Conservation (phyloP, 2,329 filamentous ascomycete species). For the Pseudogymnoascus sp. region DNA sequence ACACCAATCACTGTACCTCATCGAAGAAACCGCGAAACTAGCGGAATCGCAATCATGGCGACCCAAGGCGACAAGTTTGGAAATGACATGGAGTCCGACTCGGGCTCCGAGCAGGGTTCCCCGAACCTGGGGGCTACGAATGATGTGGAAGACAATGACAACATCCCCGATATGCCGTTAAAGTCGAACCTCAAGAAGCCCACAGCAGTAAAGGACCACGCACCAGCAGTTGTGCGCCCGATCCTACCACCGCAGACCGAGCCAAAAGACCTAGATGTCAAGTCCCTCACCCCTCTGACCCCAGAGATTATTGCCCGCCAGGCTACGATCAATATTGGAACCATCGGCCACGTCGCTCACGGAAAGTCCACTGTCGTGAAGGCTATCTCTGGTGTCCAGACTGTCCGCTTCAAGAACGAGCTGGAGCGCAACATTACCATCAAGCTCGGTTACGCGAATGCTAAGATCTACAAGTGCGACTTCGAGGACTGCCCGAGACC, state of each 20-base stretch:
- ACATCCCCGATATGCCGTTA: constrained; percentile 53
- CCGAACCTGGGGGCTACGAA: constrained; percentile 38
- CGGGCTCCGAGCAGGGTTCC: constrained; percentile 55
- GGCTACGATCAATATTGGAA: constrained; percentile 98
- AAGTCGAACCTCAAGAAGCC: constrained; percentile 86
- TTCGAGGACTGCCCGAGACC: constrained; percentile 84
- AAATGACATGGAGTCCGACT: constrained; percentile 68
- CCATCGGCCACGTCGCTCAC: constrained; percentile 97
- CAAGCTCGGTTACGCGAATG: constrained; percentile 98
- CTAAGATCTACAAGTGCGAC: constrained; percentile 99
- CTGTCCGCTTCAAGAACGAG: constrained; percentile 99
- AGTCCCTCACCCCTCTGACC: constrained; percentile 72
- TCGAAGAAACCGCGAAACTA: neutral
- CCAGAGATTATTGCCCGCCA: constrained; percentile 96
- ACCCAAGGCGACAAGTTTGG: constrained; percentile 54
- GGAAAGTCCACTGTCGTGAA: constrained; percentile 98
- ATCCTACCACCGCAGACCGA: constrained; percentile 85
- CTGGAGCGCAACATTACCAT: constrained; percentile 98
- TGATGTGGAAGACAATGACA: constrained; percentile 46
- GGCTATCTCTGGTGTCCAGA: constrained; percentile 97
- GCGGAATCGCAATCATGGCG: constrained; percentile 25
- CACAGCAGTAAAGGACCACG: constrained; percentile 44
- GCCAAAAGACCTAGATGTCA: constrained; percentile 78
- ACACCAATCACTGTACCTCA: neutral
- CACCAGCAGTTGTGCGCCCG: constrained; percentile 52